Base-by-base conservation (phyloP, 148 eudicot species). In the Cornus suecica region DNA sequence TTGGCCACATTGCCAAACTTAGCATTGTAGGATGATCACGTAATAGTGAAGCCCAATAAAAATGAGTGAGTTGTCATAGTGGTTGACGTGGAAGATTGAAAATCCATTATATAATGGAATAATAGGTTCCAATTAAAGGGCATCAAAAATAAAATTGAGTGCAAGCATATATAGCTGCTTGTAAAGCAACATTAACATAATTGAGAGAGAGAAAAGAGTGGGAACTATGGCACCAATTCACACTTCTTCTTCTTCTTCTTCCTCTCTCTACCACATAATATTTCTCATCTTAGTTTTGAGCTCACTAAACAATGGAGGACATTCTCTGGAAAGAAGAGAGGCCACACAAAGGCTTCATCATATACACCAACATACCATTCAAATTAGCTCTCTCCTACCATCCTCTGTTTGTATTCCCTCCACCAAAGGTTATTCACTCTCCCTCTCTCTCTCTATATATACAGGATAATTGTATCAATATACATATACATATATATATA, bases 361-460 rank as follows among this genome's bases (percentile, higher is more conserved):
- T 3, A 4, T 22, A 4, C 62, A 58, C n/a, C 84, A 84, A 48
- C 81, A 84, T 61, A 80, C 79, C 0, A 4, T 84, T 69, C 68
- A 84, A 56, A 41, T 74, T 68, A 78, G 58, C 69, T 84, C 87
- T 54, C 74, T 84, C 23, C 73, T 78, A 22, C 87, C 87, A 13
- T 23, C 80, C 29, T 75, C 84, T 32, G 65, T 32, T 13, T 84
- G 87, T 75, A 78, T 56, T 65, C 68, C 58, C 37, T 72, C 80
- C 41, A 62, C 77, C 73, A 66, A 70, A 70, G 73, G 77, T 75
- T 3, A 37, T 16, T 37, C 30, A 30, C 16, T 27, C 13, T 48
- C 37, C 27, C 29, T 63, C 60, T 32, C 42, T 77, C 26, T 72
- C 41, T 48, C 34, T 29, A 61, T 71, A n/a, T n/a, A 29, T 76